Conservation (phyloP, 805 yeast genomes). For the Metschnikowia kofuensis region DNA sequence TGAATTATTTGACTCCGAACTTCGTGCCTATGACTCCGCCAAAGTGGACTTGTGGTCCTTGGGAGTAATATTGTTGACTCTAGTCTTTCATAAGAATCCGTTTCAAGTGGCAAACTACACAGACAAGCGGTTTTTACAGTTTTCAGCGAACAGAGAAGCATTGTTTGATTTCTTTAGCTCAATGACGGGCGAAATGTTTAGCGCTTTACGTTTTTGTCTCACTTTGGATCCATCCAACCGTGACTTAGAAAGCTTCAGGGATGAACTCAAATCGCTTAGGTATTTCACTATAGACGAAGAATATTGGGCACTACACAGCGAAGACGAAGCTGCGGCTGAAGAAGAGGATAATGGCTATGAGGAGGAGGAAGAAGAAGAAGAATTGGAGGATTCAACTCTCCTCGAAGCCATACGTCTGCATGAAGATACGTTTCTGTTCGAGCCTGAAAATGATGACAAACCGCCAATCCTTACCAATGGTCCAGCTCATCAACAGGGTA, state of each 20-base stretch:
- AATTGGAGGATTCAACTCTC: not conserved
- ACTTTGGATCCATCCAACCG: slow-evolving; percentile 88
- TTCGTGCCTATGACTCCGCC: slow-evolving; percentile 68
- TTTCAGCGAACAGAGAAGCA: slow-evolving; percentile 84
- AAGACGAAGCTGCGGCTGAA: slow-evolving; percentile 45
- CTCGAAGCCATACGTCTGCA: slow-evolving; percentile 1
- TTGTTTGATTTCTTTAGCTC: slow-evolving; percentile 88
- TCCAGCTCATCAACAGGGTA: not conserved
- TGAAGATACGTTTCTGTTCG: slow-evolving; percentile 3
- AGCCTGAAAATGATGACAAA: slow-evolving; percentile 1
- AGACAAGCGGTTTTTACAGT: slow-evolving; percentile 81
- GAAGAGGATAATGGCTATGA: slow-evolving; percentile 25
- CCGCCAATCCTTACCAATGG: not conserved
- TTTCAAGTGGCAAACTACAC: slow-evolving; percentile 75
- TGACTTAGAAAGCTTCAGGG: slow-evolving; percentile 56
- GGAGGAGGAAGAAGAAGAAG: slow-evolving; percentile 17
- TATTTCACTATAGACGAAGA: slow-evolving; percentile 81
- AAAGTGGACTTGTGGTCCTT: slow-evolving; percentile 88
- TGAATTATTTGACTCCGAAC: slow-evolving; percentile 65
- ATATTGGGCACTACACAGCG: slow-evolving; percentile 40
- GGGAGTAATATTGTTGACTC: slow-evolving; percentile 78
- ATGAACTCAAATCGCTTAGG: slow-evolving; percentile 56
- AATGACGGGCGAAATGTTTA: slow-evolving; percentile 81
- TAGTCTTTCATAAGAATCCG: slow-evolving; percentile 87
- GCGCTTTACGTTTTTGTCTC: slow-evolving; percentile 73